Conservation (phyloP, 192 early-diverging fungal genomes). For the Chytriomyces sp. region DNA sequence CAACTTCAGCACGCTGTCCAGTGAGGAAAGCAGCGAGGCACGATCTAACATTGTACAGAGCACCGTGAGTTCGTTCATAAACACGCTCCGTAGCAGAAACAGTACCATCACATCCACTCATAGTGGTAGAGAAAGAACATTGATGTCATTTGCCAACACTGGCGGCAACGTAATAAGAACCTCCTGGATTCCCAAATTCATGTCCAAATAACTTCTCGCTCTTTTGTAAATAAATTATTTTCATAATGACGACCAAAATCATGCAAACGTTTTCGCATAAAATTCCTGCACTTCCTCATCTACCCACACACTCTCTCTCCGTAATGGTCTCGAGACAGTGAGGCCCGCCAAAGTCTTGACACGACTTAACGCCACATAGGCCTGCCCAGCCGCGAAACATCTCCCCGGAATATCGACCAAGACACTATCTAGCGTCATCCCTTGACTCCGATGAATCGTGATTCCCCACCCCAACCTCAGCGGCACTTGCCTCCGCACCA, state of each 20-base stretch:
- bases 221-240: background rate
- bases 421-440: constrained; percentile 54
- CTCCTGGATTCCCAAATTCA: too few relatives aligned
- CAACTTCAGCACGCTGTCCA: too few relatives aligned
- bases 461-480: constrained; percentile 52
- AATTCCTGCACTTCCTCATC: constrained; percentile 10
- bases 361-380: constrained; percentile 52
- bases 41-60: too few relatives aligned
- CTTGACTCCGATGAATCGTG: constrained; percentile 54
- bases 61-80: too few relatives aligned
- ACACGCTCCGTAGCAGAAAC: too few relatives aligned
- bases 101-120: too few relatives aligned
- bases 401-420: constrained; percentile 37
- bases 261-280: constrained; percentile 17
- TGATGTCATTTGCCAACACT: too few relatives aligned
- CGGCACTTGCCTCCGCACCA: constrained; percentile 47
- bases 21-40: too few relatives aligned
- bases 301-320: constrained; percentile 15
- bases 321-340: constrained; percentile 21
- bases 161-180: too few relatives aligned
- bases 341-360: constrained; percentile 48
- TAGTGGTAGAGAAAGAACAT: too few relatives aligned
- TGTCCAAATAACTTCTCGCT: background rate
- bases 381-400: constrained; percentile 54
- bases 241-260: background rate